Evolutionary conservation across 148 eudicot species (phyloP), one percentile per base, ranked within the genome.

Genomic region (Chenopodium suecicum): DNA sequence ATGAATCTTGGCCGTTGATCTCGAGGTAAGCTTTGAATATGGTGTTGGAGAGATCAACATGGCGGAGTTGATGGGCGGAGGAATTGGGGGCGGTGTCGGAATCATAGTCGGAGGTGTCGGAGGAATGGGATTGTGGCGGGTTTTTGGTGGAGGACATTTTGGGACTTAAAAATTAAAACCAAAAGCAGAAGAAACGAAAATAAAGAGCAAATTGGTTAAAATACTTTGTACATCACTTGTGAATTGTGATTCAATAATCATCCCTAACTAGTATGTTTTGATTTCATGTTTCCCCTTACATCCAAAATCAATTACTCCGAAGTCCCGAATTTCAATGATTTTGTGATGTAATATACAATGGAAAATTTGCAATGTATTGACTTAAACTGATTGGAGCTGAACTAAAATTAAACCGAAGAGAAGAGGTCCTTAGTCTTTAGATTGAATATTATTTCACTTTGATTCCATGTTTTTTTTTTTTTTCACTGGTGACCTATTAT

Each of bases 11-110:
- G 77, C 81, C 85, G 81, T 91, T 73, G 88, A 89, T 84, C 41
- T 88, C 89, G 62, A 90, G 86, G 92, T 92, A 94, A 63, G 98
- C 84, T 83, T 87, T 88, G 91, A 96, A 92, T 79, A 96, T 90
- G 77, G 97, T 74, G 82, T 83, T 85, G 69, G 98, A 91, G 75
- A 94, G 91, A 76, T 96, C 99, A 23, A 81, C 76, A 83, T 90
- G 96, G 82, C 90, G 97, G 76, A 48, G 88, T 80, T 58, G 58
- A 62, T 68, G 73, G 81, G 87, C 78, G 75, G 86, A 4, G 74
- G 92, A 31, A 70, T 86, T 70, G 85, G 90, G 16, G 81, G 80
- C 46, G 86, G 81, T 44, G 85, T 93, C 98, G 87, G 98, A 91
- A 77, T 95, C 98, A 52, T 85, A 74, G 62, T 89, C 91, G 60